These are phyloP conservation scores for Cyberlindnera suaveolens DNA, from an alignment of 805 yeast species.

Conservation along the genomic window DNA sequence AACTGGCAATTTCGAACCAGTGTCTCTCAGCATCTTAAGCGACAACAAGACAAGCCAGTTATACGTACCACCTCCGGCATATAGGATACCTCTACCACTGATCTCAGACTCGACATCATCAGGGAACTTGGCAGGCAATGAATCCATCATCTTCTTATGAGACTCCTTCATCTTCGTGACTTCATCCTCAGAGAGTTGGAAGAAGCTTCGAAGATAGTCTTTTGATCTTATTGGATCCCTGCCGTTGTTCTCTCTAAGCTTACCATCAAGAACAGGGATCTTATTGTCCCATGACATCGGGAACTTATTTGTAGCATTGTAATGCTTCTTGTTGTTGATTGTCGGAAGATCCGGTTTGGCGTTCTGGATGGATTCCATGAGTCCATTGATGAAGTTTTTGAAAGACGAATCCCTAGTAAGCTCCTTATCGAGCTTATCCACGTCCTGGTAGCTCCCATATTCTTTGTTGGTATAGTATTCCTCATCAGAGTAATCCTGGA, in stretches of 20 bases:
- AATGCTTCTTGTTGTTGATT: constrained; percentile 21
- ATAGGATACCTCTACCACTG: constrained; percentile 57
- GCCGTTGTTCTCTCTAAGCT: constrained; percentile 19
- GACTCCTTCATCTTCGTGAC: constrained; percentile 11
- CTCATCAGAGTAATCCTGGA: constrained; percentile 13
- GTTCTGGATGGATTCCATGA: constrained; percentile 10
- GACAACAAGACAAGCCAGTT: constrained; percentile 57
- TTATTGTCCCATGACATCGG: constrained; percentile 12
- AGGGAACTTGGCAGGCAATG: constrained; percentile 36
- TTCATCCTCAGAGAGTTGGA: constrained; percentile 14
- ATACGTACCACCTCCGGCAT: constrained; percentile 71
- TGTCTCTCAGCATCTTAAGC: constrained; percentile 47
- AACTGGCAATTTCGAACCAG: constrained; percentile 67
- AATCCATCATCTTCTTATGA: constrained; percentile 19
- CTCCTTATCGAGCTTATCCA: constrained; percentile 6
- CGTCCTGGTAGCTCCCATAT: constrained; percentile 8
- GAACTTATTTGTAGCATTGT: constrained; percentile 13
- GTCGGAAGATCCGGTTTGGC: constrained; percentile 13
- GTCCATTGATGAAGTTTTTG: constrained; percentile 16
- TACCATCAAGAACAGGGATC: constrained; percentile 22
- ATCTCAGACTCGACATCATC: constrained; percentile 26
- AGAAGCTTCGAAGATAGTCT: constrained; percentile 15
- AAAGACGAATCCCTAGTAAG: constrained; percentile 7
- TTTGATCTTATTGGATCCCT: constrained; percentile 22
- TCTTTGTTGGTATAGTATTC: constrained; percentile 16